Evolutionary conservation across 2,329 filamentous ascomycete genomes (phyloP), one percentile per base, ranked within the genome.

Genomic region (Fonsecaea pedrosoi): DNA sequence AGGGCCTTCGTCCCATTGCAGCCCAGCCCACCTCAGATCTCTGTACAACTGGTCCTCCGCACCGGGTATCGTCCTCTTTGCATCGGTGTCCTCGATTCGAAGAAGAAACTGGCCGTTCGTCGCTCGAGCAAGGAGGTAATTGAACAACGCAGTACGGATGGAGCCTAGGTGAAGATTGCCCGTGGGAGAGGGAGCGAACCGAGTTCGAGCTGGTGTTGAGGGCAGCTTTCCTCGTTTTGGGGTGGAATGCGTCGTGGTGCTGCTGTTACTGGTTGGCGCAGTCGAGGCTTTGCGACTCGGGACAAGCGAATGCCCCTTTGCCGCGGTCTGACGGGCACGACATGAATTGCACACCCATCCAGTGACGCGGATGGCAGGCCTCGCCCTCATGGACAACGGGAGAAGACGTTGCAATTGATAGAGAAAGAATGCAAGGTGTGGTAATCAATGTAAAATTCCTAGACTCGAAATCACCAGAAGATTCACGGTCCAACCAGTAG

Each of bases 161-260:
- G 94, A 97, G 3, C 95, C 95, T 12, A 99, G 83, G 79, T 99
- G 95, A 30, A 99, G 84, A 74, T 94, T 94, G 1, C 95, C 95
- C 0, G 95, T 99, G 0, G 95, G 95, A 1, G 95, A 98, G 0
- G 95, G 95, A 0, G 96, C 95, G 78, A 99, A 99, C 55, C 95
- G 89, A 18, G 95, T 92, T 77, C 92, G 84, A 66, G 87, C 87
- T 54, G 91, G 90, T 6, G 76, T 78, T 34, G 81, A 79, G 34
- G 87, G 85, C 15, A 86, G 81, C 64, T 72, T 77, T 64, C 64
- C 72, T 69, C 71, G 77, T 78, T 69, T 71, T 5, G 60, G 63
- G 60, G 68, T 8, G 30, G 54, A 3, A n/a, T 57, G 38, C 9
- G 48, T 35, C 25, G 25, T 15, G 18, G 25, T 15, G 18, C 21